These are phyloP conservation scores for Dendrocalamus sinicus DNA, from an alignment of 176 grass and related monocot species.

Conservation along the genomic window DNA sequence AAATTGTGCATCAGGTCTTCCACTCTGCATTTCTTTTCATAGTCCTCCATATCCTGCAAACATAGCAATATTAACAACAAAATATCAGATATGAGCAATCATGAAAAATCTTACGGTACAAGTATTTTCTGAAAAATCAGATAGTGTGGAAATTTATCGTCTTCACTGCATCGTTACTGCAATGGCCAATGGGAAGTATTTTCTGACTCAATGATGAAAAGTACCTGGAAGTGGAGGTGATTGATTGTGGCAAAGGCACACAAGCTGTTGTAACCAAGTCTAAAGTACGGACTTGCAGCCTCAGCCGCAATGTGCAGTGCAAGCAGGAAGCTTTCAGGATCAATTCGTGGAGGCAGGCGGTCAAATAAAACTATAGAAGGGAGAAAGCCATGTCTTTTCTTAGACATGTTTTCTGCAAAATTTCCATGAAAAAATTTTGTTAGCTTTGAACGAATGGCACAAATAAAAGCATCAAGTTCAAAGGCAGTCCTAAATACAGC, in stretches of 20 bases:
- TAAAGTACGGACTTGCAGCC: conserved; percentile 67
- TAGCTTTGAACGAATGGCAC: not conserved
- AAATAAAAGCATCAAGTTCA: not conserved
- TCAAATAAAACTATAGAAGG: conserved; percentile 46
- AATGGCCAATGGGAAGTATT: not conserved
- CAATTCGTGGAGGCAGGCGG: conserved; percentile 67
- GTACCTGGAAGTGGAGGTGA: conserved; percentile 78
- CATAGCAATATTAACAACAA: too few relatives aligned
- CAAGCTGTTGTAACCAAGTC: conserved; percentile 82
- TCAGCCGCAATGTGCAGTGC: conserved; percentile 69
- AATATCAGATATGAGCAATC: too few relatives aligned
- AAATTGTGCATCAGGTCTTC: too few relatives aligned
- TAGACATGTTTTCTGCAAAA: not conserved
- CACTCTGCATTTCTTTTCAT: too few relatives aligned
- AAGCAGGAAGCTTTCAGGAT: conserved; percentile 66
- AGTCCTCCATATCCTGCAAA: too few relatives aligned
- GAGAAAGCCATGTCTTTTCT: not conserved
- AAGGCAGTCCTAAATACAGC: not conserved
- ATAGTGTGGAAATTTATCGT: not conserved
- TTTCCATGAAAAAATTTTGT: not conserved
- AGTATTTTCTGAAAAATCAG: not conserved
- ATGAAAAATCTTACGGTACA: too few relatives aligned
- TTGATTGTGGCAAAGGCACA: conserved; percentile 87
- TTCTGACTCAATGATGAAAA: not conserved
- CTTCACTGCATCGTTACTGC: not conserved